Base-by-base conservation (phyloP, 1,139 yeast species). In the Suhomyces terraborum region DNA sequence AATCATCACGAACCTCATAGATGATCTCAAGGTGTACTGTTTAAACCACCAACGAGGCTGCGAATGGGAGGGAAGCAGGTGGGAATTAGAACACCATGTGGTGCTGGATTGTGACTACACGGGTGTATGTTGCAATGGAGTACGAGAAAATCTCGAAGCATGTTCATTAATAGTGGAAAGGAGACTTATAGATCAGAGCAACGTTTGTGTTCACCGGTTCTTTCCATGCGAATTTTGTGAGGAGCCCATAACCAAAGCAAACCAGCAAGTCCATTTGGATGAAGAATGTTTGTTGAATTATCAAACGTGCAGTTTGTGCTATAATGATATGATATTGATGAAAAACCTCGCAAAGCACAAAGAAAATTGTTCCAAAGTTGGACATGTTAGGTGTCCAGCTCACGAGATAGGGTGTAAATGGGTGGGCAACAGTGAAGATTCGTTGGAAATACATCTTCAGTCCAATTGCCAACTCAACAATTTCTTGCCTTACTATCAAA, bases 1-100 rank as follows among this genome's bases (percentile, higher is more conserved):
- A 13, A 61, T 83, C 12, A 67, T 84, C 8, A 61, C 76, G n/a
- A 81, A 82, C 50, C 66, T 83, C 52, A 69, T 82, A 1, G 86
- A 82, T 53, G 88, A 82, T 40, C 65, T 83, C 36, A 64, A 67
- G 40, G 86, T 82, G 0, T 61, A 56, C 35, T 84, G 89, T 53
- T 67, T 82, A 39, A 78, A 79, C 51, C 42, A 54, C 9, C 64
- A 60, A 26, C 55, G 83, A 36, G 89, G 88, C 0, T 83, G 89
- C 56, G 58, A 51, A 1, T 78, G 82, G 80, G 53, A 51, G 3
- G 85, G 84, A 2, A 67, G 78, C 45, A 62, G 88, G 21, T 82
- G 88, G 85, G 74, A 77, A 41, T 52, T 82, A 6, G 75, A 73
- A 35, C 71, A 66, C 34, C 89, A 83, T 58, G 63, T 79, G 2